A percentile compares a stretch with the other conserved stretches of the same genome.
Conservation (phyloP, 257 asterid species). For the Ehretia macrophylla region DNA sequence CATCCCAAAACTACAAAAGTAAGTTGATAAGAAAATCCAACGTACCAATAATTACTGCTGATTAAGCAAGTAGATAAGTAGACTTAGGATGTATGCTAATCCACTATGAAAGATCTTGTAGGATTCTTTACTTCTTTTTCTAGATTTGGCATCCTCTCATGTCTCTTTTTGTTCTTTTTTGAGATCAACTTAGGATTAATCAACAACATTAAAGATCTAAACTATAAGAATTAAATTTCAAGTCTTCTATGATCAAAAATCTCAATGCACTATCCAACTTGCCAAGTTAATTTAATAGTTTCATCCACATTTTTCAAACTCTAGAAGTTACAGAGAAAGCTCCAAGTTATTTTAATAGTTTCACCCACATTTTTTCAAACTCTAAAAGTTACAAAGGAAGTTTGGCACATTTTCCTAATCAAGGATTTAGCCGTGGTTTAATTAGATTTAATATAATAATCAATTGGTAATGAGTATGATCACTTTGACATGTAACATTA, state of each 20-base stretch:
- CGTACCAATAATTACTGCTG: background rate
- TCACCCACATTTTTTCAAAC: no score
- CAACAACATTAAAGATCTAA: slow-evolving; percentile 4
- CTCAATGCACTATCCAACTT: background rate
- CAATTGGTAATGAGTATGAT: no score
- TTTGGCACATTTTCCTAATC: no score
- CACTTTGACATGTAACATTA: no score
- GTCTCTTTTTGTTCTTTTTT: slow-evolving; percentile 23
- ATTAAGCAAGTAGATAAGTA: slow-evolving; percentile 7
- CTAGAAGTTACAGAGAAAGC: no score
- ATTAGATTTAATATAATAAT: no score
- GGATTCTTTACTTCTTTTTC: slow-evolving; percentile 33
- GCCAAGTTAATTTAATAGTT: background rate
- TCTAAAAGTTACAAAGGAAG: no score
- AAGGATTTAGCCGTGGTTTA: no score
- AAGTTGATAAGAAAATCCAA: no score
- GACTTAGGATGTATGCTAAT: slow-evolving; percentile 10
- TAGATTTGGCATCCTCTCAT: slow-evolving; percentile 31
- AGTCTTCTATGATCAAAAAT: slow-evolving; percentile 8
- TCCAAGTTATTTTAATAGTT: background rate
- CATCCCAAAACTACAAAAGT: no score
- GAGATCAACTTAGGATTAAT: slow-evolving; percentile 35
- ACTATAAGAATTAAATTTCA: slow-evolving; percentile 17
- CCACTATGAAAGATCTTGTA: slow-evolving; percentile 32
- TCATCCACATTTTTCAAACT: no score